Evolutionary conservation across 2,329 filamentous ascomycete genomes (phyloP), one percentile per base, ranked within the genome.

Genomic region (Phaeosphaeria sp.): DNA sequence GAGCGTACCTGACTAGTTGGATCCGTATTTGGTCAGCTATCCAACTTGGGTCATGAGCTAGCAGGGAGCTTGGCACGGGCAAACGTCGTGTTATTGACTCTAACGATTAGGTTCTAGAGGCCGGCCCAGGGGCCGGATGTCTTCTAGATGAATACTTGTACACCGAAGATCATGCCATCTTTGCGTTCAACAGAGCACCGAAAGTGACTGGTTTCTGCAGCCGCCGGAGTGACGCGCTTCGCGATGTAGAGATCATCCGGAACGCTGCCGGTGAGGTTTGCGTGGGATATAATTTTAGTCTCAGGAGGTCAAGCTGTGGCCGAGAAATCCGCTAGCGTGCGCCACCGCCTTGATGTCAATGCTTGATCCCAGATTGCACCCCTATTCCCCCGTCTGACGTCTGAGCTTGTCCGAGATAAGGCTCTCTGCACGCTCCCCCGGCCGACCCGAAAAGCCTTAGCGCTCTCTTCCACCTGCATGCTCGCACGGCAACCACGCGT

Each of bases 1-100:
- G n/a, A 62, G 55, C 60, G 63, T 63, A 56, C 55, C 63, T 65
- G 63, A 63, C 63, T 62, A 64, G 59, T 63, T 61, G 52, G 64
- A 54, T 52, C 52, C 56, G 46, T 58, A 61, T 63, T 64, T 58
- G 59, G 42, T 56, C 50, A 57, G 58, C 64, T 64, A 64, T 66
- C 54, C 58, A 62, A 39, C 54, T 63, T 60, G 55, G 60, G 60
- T 65, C 58, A 50, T 64, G 63, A 21, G 63, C 60, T 58, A 60
- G 54, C 52, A 48, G 56, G 50, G 22, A 46, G 44, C 44, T 21
- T 46, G 56, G 58, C 52, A 60, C 60, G 58, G 60, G 49, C 58
- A 62, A 62, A 65, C 60, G 48, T 62, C 60, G 50, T 55, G 62
- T 62, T 64, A 64, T 63, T 62, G 52, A 60, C 15, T 54, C 52